phyloP scores from a whole-genome alignment of 2,329 filamentous ascomycete species.

The Penicillium sp. region DNA sequence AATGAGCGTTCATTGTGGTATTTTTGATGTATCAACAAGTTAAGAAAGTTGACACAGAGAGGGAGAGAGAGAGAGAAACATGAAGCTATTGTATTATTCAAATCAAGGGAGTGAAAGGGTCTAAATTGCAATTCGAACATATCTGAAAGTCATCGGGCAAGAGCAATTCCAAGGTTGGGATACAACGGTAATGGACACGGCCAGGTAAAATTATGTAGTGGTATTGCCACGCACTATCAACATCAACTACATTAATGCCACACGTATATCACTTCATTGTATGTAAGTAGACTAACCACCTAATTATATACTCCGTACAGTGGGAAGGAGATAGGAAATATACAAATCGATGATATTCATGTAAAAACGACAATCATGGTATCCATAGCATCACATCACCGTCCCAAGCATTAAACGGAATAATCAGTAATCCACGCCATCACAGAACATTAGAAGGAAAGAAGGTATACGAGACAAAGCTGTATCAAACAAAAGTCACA shows the following conservation, averaged over 20 bases:
- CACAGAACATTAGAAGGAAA: slow-evolving; percentile 8
- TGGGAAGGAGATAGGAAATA: neutral
- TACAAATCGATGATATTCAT: neutral
- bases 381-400: slow-evolving; percentile 31
- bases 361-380: slow-evolving; percentile 21
- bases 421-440: slow-evolving; percentile 8
- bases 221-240: neutral
- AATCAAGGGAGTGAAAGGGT: neutral
- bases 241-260: neutral
- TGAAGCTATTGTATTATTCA: neutral
- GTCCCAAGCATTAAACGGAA: slow-evolving; percentile 23
- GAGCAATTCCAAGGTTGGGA: neutral
- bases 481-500: slow-evolving; percentile 1
- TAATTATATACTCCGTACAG: neutral
- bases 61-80: neutral
- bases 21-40: neutral
- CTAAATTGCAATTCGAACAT: neutral
- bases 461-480: slow-evolving; percentile 11
- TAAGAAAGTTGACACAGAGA: neutral
- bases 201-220: neutral
- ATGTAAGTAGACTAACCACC: no score
- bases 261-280: neutral
- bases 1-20: slow-evolving; percentile 16
- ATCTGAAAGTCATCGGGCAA: neutral
- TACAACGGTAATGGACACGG: neutral